Conservation (phyloP, 2,329 filamentous ascomycete species). For the Diaporthe velutina region DNA sequence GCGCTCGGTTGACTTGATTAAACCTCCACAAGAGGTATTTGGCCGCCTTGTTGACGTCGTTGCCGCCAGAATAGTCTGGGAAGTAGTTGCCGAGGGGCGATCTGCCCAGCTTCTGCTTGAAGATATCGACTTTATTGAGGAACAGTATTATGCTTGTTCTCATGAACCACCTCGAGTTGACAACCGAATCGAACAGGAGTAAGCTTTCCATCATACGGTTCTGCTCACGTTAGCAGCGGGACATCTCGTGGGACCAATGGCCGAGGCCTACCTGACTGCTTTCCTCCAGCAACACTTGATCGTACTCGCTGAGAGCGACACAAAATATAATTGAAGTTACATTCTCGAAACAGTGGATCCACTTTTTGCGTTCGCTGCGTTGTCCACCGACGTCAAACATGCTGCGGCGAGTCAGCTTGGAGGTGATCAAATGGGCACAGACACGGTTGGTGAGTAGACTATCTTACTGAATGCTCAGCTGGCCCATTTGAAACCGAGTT, state of each 20-base stretch:
- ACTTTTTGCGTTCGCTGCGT: conserved; percentile 98
- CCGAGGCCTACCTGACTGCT: conserved; percentile 84
- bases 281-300: conserved; percentile 96
- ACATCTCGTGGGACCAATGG: not conserved
- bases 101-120: conserved; percentile 91
- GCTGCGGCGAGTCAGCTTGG: conserved; percentile 62
- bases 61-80: conserved; percentile 96
- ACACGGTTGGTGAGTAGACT: not conserved
- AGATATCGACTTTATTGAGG: conserved; percentile 98
- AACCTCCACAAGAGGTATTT: conserved; percentile 99
- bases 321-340: conserved; percentile 99
- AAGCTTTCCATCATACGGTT: conserved; percentile 99
- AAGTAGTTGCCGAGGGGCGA: conserved; percentile 96
- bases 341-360: conserved; percentile 99
- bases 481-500: conserved; percentile 98
- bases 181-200: conserved; percentile 96
- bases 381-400: conserved; percentile 99
- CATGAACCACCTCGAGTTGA: conserved; percentile 99
- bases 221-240: conserved; percentile 58
- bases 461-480: conserved; percentile 96
- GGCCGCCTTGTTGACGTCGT: conserved; percentile 97
- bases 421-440: not conserved
- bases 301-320: conserved; percentile 97
- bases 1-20: conserved; percentile 97
- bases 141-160: conserved; percentile 98